Evolutionary conservation across 2,329 filamentous ascomycete genomes (phyloP), one percentile per base, ranked within the genome.

Genomic region (Clarireedia monteithiana): DNA sequence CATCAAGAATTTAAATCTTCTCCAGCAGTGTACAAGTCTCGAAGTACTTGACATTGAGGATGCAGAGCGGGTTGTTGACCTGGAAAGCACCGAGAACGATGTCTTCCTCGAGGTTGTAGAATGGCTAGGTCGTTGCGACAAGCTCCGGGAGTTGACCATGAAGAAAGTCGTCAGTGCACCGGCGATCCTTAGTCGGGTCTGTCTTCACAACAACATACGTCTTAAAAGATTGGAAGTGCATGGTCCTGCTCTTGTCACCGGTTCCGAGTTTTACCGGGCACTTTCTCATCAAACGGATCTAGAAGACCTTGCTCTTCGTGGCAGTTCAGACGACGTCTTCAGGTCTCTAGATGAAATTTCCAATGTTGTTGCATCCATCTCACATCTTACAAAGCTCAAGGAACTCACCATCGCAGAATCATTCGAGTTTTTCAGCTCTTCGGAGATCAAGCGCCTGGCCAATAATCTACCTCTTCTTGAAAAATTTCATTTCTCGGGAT

Each of bases 401-500:
- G 72, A 77, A 20, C 71, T 87, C 2, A 74, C 79, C 39, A 67
- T 84, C 1, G 72, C 75, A 34, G 72, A 77, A 30, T 73, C 81
- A 4, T 76, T 73, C 2, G 75, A 81, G 42, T 74, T 74, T 49
- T 76, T 85, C 57, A 72, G 69, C 0, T 70, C 76, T 6, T 67
- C 71, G 7, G 77, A 85, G 40, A 70, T 86, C 36, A 66, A 71
- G 10, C 63, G 63, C 2, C 72, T 87, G 15, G 72, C 77, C 24
- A 58, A 66, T 1, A 66, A 71, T 9, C 68, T 68, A 6, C 36
- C 27, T 24, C 56, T 72, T 15, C 72, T 88, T 0, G 79, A 84
- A 60, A 75, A 80, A 12, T 68, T 87, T 14, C 76, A 73, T 46
- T 76, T 86, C 49, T 77, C 75, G 45, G 82, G 83, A 7, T 73